Percentiles rank a stretch among this genome's conserved stretches.
These are phyloP conservation scores for Hyaloscypha finlandica DNA, from an alignment of 495 filamentous ascomycete species.

Conservation along the genomic window DNA sequence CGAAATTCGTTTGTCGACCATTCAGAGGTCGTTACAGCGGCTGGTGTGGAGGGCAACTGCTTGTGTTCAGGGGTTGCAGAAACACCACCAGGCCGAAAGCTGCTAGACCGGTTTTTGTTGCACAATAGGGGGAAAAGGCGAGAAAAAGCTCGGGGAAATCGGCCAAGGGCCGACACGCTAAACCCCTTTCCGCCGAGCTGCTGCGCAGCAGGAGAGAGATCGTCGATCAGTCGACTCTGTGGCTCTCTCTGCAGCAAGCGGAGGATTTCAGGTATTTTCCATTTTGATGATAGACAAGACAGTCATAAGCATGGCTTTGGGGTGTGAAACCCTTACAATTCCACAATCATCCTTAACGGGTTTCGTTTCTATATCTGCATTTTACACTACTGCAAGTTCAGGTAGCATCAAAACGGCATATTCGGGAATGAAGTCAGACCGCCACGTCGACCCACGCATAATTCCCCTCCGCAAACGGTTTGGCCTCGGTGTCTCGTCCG, in stretches of 20 bases:
- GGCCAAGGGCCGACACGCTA: no score
- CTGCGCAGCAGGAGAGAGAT: background rate
- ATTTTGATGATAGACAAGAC: background rate
- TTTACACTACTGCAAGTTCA: background rate
- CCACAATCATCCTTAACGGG: background rate
- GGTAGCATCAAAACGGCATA: background rate
- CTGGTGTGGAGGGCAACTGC: slow-evolving; percentile 1
- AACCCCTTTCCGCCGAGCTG: no score
- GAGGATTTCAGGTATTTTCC: background rate
- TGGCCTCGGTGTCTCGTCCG: background rate
- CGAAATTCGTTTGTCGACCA: background rate
- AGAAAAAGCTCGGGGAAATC: no score
- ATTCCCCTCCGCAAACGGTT: background rate
- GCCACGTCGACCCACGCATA: background rate
- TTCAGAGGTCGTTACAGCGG: background rate
- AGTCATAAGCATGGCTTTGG: background rate
- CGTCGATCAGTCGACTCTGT: background rate
- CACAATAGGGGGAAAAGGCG: background rate
- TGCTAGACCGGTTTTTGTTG: background rate
- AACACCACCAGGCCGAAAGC: background rate
- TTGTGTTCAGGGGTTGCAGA: background rate
- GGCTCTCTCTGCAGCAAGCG: background rate
- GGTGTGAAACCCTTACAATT: background rate
- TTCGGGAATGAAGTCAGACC: no score
- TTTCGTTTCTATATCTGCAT: background rate